phyloP scores from a whole-genome alignment of 2,329 filamentous ascomycete genomes.

The Fusarium annulatum region DNA sequence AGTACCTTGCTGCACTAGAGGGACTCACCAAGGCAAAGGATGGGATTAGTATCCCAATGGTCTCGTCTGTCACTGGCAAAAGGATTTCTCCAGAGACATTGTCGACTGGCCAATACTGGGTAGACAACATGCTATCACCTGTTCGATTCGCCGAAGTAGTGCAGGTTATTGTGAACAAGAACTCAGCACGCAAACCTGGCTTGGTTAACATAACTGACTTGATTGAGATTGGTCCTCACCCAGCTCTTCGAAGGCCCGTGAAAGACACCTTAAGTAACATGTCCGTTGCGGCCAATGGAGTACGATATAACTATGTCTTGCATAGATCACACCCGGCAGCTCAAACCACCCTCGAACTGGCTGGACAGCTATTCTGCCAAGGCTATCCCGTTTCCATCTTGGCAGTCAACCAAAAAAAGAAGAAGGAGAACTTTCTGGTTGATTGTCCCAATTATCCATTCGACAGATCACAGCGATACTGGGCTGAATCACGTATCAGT shows the following conservation, averaged over 20 bases:
- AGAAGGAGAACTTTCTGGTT: neutral
- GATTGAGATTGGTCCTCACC: conserved; percentile 43
- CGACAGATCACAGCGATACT: conserved; percentile 46
- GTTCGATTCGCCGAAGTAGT: conserved; percentile 52
- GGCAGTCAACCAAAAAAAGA: neutral
- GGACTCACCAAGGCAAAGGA: neutral
- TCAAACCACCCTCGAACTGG: neutral
- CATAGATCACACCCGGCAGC: neutral
- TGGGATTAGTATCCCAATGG: neutral
- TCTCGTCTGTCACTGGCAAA: conserved; percentile 56
- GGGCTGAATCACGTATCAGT: conserved; percentile 47
- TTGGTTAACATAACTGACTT: neutral
- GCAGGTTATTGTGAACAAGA: neutral
- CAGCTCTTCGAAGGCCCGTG: conserved; percentile 32
- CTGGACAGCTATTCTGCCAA: neutral
- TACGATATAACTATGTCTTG: neutral
- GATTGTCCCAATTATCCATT: conserved; percentile 5
- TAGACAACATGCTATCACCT: conserved; percentile 51
- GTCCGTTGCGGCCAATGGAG: neutral
- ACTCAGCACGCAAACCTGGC: neutral
- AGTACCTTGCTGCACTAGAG: conserved; percentile 51
- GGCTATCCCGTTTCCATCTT: neutral
- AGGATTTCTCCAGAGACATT: conserved; percentile 50
- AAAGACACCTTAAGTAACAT: conserved; percentile 22
- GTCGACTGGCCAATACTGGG: conserved; percentile 52